Evolutionary conservation across 2,329 filamentous ascomycete species (phyloP), one percentile per base, ranked within the genome.

Genomic region (Pyricularia sp.): DNA sequence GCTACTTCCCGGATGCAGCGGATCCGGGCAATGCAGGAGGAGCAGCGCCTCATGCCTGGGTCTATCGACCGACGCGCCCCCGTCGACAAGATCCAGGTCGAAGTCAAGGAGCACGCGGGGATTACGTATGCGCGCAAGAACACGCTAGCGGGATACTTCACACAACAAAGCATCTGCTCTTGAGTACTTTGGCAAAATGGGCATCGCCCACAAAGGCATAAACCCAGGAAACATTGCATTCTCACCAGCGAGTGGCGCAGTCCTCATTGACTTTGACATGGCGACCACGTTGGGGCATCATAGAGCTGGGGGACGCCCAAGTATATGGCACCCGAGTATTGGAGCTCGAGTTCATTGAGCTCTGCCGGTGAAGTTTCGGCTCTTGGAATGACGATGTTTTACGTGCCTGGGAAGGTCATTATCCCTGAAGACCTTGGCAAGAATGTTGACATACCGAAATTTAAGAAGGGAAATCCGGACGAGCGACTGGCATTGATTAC

Each of bases 71-170:
- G 53, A 10, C 44, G 22, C 3, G 55, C 22, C 6, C 44, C 40
- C n/a, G 44, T 24, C 10, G 78, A 85, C 19, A 81, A 85, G 26
- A 79, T 81, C 64, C 87, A 84, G 73, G 80, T 84, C 19, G 81
- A 85, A 26, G 79, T 81, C 65, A 87, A 84, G 73, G 80, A 84
- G 19, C 81, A 84, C 69, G 78, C 78, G 30, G 84, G 84, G 28
- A 75, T 86, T 70, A 86, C 84, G 71, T 88, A 88, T 68, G 83
- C 86, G 72, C 80, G 84, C 64, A 87, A 86, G 49, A 55, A 6
- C 49, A 55, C 4, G 49, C 49, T 22, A 26, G n/a, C 49, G 24
- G 3, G 49, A 26, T 55, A 2, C 24, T 55, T 22, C 49, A 26
- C 49, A 26, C 49, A 26, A 55, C 49, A 55, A 4, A 6, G 49